Evolutionary conservation across 306 rosid species (phyloP), one percentile per base, ranked within the genome.

Genomic region (Fragaria nilgerrensis): DNA sequence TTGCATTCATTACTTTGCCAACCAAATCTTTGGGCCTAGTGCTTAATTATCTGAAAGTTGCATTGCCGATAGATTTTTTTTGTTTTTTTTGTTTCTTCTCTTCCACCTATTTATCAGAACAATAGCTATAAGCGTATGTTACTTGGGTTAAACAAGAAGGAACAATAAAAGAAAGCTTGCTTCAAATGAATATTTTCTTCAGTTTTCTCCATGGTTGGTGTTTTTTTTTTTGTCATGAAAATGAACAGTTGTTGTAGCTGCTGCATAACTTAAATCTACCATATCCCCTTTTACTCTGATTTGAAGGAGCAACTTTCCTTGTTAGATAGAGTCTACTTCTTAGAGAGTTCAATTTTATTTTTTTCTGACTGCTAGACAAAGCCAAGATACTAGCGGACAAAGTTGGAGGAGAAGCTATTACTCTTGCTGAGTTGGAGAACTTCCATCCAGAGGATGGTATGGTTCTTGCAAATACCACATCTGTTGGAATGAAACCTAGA

Each of bases 401-500:
- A 71, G 91, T 89, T 64, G 90, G 87, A 71, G 94, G 91, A 77
- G 65, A 87, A 65, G 90, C 94, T 43, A 64, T 87, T 25, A 27
- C 72, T 71, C 86, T 87, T 0, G 84, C 85, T 9, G 90, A 87
- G 20, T 76, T 89, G 64, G 83, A 79, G 64, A 72, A 81, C 45
- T 89, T 89, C 77, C 86, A 77, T 58, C 91, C 88, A 7, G 88
- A 89, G 75, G 87, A 87, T 6, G 90, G 85, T 20, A 87, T 89
- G 91, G 75, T 89, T 77, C 91, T 89, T 5, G 91, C 90, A 76
- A 87, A 89, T 64, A 11, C 87, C 56, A 87, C 94, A 62, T 63
- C 90, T 9, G 86, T 89, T 72, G 91, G 94, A 78, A 89, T 89
- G 94, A 72, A 84, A 75, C 91, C 90, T 22, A 81, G 63, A 13